Conservation (phyloP, 140 eudicot species). For the Flaveria floridana region DNA sequence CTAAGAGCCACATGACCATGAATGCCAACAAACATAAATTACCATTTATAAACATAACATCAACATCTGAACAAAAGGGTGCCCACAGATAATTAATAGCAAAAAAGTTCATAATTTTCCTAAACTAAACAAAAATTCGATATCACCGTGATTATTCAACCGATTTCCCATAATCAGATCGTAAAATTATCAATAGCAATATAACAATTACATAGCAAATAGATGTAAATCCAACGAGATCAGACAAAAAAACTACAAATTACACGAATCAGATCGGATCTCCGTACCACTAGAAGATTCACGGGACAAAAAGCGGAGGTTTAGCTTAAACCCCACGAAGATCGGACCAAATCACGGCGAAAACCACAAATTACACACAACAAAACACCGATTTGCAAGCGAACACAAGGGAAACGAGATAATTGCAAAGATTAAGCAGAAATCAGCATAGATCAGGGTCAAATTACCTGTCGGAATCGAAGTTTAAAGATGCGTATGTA, state of each 20-base stretch:
- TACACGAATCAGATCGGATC: constrained; percentile 36
- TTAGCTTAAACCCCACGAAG: constrained; percentile 33
- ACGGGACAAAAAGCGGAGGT: constrained; percentile 11
- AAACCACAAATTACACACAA: constrained; percentile 15
- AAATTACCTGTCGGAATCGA: constrained; percentile 30
- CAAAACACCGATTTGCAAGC: constrained; percentile 28
- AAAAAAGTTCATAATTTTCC: constrained; percentile 20
- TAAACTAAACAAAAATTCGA: constrained; percentile 12
- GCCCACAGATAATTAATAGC: neutral
- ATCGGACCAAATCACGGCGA: constrained; percentile 36
- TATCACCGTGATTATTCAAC: neutral
- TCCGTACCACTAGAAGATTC: constrained; percentile 1
- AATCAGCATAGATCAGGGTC: constrained; percentile 12
- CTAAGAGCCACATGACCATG: neutral
- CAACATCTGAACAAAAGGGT: neutral
- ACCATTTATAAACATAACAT: constrained; percentile 17
- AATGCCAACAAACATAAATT: neutral
- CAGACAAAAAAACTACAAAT: constrained; percentile 16
- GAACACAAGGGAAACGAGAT: constrained; percentile 14
- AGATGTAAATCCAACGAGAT: constrained; percentile 22
- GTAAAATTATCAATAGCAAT: constrained; percentile 8
- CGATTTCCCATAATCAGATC: constrained; percentile 17
- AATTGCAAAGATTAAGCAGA: neutral
- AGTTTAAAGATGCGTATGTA: constrained; percentile 29
- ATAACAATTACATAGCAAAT: neutral